Conservation (phyloP, 352 stramenopile species). For the Globisporangium uncinulatum region DNA sequence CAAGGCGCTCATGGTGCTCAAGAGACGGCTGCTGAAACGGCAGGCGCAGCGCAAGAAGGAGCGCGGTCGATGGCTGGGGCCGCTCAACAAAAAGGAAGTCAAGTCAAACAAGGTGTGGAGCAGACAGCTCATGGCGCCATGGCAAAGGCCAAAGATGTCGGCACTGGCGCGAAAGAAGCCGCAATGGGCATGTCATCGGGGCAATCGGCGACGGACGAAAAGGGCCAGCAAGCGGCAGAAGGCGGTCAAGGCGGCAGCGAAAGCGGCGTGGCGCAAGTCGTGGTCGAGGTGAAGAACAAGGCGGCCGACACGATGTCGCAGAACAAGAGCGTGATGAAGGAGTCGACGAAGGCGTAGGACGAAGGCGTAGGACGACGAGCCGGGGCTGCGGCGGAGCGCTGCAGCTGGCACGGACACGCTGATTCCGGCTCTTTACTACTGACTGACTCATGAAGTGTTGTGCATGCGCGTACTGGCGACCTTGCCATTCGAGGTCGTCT, state of each 20-base stretch:
- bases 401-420: too few relatives aligned
- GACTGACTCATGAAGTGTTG: neutral
- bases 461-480: neutral
- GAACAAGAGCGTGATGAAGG: slow-evolving; percentile 16
- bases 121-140: neutral
- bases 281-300: slow-evolving; percentile 11
- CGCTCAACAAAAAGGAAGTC: neutral
- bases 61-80: neutral
- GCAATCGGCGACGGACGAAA: slow-evolving; percentile 4
- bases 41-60: neutral
- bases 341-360: slow-evolving; percentile 12
- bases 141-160: neutral
- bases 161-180: slow-evolving; percentile 2
- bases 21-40: slow-evolving; percentile 1
- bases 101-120: slow-evolving; percentile 2
- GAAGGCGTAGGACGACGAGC: neutral
- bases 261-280: slow-evolving; percentile 10
- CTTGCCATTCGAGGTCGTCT: neutral
- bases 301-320: slow-evolving; percentile 16
- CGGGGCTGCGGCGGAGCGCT: too few relatives aligned
- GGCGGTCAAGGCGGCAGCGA: neutral
- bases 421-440: too few relatives aligned
- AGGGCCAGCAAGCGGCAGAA: neutral
- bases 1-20: slow-evolving; percentile 1
- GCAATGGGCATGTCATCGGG: neutral